Evolutionary conservation across 2,329 filamentous ascomycete genomes (phyloP).

Genomic region (Coniochaeta hoffmannii): DNA sequence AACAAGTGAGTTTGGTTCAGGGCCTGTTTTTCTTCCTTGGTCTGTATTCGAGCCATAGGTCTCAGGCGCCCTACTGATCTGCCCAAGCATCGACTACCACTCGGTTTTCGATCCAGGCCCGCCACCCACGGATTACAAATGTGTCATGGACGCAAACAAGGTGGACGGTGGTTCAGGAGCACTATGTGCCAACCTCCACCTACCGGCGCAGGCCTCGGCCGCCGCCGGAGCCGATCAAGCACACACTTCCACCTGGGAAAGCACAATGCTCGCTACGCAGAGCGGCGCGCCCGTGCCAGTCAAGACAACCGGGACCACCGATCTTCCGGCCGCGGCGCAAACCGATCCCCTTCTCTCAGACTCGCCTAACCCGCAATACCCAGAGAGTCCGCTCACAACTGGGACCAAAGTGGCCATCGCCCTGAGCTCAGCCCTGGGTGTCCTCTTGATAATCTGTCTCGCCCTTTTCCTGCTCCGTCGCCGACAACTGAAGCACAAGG

Average conservation of each 20-base stretch:
- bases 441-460: slow-evolving; percentile 28
- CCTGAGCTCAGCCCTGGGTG: slow-evolving; percentile 30
- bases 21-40: background rate
- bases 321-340: background rate
- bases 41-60: background rate
- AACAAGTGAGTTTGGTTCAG: slow-evolving; percentile 32
- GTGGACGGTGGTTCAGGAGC: background rate
- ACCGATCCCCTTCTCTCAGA: background rate
- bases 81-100: slow-evolving; percentile 20
- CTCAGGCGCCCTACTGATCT: background rate
- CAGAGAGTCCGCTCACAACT: slow-evolving; percentile 22
- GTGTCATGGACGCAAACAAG: slow-evolving; percentile 11
- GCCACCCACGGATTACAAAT: slow-evolving; percentile 21
- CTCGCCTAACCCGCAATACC: slow-evolving; percentile 7
- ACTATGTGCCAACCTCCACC: background rate
- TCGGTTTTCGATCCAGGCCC: slow-evolving; percentile 27
- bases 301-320: background rate
- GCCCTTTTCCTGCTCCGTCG: slow-evolving; percentile 29
- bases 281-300: background rate
- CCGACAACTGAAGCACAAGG: slow-evolving; percentile 15
- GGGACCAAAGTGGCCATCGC: slow-evolving; percentile 38
- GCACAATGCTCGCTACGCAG: slow-evolving; percentile 1
- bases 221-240: background rate
- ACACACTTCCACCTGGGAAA: background rate
- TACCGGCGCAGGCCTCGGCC: background rate